Percentiles rank a stretch among this genome's conserved stretches.
Conservation (phyloP, 2,329 filamentous ascomycete species). For the Ophiostoma populinum region DNA sequence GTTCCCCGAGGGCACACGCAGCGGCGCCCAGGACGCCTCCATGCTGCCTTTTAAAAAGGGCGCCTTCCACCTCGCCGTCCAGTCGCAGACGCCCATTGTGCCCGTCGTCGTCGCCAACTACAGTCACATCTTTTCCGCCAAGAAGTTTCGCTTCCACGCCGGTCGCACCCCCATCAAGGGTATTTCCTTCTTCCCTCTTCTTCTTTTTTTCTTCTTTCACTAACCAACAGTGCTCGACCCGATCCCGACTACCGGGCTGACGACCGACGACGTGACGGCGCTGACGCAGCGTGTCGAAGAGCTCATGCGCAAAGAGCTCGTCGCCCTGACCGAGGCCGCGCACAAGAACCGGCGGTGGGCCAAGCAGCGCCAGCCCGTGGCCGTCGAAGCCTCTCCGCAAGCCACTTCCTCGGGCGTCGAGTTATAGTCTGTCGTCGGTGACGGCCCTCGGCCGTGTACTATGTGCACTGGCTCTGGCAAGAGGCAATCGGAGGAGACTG, state of each 20-base stretch:
- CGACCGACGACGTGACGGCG: constrained; percentile 58
- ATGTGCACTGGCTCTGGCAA: neutral
- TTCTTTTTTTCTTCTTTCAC: constrained; percentile 5
- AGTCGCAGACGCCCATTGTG: constrained; percentile 85
- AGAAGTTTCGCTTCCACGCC: constrained; percentile 45
- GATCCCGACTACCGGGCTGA: constrained; percentile 59
- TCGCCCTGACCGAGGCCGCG: constrained; percentile 33
- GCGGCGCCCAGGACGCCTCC: constrained; percentile 64
- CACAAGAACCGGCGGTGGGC: constrained; percentile 3
- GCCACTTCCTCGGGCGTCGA: neutral
- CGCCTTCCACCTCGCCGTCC: constrained; percentile 86
- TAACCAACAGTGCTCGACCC: constrained; percentile 50
- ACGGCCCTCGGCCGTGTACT: neutral
- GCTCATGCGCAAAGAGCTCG: constrained; percentile 54
- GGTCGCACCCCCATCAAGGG: constrained; percentile 62
- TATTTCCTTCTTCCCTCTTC: constrained; percentile 17
- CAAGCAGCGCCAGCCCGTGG: too few species aligned
- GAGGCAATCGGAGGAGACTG: too few species aligned
- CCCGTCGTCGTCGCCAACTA: constrained; percentile 73
- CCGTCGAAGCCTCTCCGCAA: neutral
- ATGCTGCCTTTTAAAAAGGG: constrained; percentile 98
- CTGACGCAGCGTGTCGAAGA: constrained; percentile 52
- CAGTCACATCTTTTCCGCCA: constrained; percentile 50
- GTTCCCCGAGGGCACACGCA: constrained; percentile 85
- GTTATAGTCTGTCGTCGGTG: neutral